Percentiles rank a stretch among this genome's conserved stretches.
Conservation (phyloP, 2,329 filamentous ascomycete genomes). For the Aspergillus ibericus region DNA sequence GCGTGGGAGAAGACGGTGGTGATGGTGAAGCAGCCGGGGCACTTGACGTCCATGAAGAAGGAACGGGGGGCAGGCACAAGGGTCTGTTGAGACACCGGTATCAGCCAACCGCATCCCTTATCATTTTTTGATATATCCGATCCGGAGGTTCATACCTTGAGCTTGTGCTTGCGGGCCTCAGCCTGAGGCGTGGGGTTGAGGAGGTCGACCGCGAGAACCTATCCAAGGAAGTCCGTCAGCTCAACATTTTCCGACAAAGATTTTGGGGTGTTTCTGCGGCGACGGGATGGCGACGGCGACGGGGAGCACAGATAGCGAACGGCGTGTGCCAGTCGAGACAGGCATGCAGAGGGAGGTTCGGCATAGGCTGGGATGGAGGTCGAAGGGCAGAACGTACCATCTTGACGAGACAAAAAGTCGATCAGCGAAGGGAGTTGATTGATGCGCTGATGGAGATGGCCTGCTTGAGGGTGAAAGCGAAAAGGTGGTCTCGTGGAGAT, state of each 20-base stretch:
- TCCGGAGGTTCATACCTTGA: conserved; percentile 72
- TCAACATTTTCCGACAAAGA: neutral
- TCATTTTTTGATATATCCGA: conserved; percentile 4
- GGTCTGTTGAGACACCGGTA: conserved; percentile 56
- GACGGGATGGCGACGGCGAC: conserved; percentile 18
- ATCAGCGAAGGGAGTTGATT: conserved; percentile 44
- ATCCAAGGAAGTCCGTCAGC: conserved; percentile 28
- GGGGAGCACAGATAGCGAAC: conserved; percentile 10
- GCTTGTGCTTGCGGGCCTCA: conserved; percentile 99
- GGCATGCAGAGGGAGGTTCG: neutral
- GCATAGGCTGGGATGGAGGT: neutral
- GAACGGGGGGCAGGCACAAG: conserved; percentile 95
- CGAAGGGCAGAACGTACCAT: conserved; percentile 38
- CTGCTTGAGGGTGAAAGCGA: conserved; percentile 36
- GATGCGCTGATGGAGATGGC: conserved; percentile 44
- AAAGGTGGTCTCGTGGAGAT: conserved; percentile 36
- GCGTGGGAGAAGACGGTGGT: conserved; percentile 99
- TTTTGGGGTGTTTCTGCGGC: conserved; percentile 6
- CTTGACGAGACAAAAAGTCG: conserved; percentile 43
- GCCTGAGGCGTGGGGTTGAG: conserved; percentile 97
- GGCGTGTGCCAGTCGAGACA: neutral
- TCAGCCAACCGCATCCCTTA: conserved; percentile 7
- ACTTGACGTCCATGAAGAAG: conserved; percentile 99
- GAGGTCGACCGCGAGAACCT: conserved; percentile 99
- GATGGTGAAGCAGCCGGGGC: conserved; percentile 99